Evolutionary conservation across 1,284 basidiomycete species (phyloP), one percentile per base, ranked within the genome.

Genomic region (Cryptococcus sp.): DNA sequence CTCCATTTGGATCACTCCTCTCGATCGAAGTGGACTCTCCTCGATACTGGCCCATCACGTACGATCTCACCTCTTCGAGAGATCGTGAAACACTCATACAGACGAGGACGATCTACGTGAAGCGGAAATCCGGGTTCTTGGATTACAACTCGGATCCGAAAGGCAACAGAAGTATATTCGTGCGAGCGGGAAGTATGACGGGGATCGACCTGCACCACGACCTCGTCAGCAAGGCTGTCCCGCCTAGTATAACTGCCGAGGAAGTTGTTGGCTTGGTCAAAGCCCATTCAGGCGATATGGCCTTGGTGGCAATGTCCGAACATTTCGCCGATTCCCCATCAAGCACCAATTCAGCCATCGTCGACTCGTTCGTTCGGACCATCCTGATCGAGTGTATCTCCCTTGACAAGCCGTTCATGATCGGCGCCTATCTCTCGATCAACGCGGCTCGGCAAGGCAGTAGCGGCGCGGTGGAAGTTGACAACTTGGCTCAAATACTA

Each of bases 141-240:
- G 91, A 90, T 73, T 98, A 98, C 70, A 87, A 87, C 13, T 89
- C 92, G 66, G 95, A 98, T 78, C 91, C 94, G 0, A 86, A 90
- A 63, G 94, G 94, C 7, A 93, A 91, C 67, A 85, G 93, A 49
- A 93, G 91, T 75, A 83, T 97, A 13, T 92, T 74, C 86, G 91
- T 50, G 84, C 88, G 50, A 85, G 90, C 53, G 84, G 90, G 87
- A 85, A 54, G 89, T 85, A 51, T 86, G 86, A 31, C 89, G 86
- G 22, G 89, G 87, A 73, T 86, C 86, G 35, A 78, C 57, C 57
- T 75, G 87, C 89, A 56, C 85, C 86, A 93, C 73, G 92, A 91
- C 72, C 88, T 92, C 0, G 86, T 89, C 58, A 80, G 88, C 20
- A 85, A 84, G 6, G 85, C 87, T 57, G 82, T 84, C 5, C 85